Evolutionary conservation across 1,139 yeast genomes (phyloP).

Genomic region (Debaryomycetaceae sp.): DNA sequence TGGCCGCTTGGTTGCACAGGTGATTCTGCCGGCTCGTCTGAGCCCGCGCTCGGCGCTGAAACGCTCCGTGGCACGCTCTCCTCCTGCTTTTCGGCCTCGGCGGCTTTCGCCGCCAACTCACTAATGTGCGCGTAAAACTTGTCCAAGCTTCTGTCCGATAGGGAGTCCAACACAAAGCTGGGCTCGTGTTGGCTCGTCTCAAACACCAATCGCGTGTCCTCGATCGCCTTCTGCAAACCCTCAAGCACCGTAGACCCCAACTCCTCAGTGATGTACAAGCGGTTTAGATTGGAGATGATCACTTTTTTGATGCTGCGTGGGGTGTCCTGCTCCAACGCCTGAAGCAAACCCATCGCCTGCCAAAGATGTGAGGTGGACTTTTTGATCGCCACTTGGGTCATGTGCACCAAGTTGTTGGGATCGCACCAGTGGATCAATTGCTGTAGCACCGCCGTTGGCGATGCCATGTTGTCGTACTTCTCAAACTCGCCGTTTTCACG

Average conservation of each 20-base stretch:
- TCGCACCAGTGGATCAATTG: slow-evolving; percentile 86
- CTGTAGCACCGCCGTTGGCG: slow-evolving; percentile 62
- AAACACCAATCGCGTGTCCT: slow-evolving; percentile 27
- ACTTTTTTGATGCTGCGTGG: slow-evolving; percentile 53
- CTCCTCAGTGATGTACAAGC: slow-evolving; percentile 34
- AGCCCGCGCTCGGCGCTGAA: slow-evolving; percentile 2
- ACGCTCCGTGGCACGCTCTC: too few species aligned
- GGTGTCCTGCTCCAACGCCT: slow-evolving; percentile 46
- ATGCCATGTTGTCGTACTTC: slow-evolving; percentile 29
- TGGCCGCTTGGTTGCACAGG: slow-evolving; percentile 4
- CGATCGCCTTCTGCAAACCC: slow-evolving; percentile 31
- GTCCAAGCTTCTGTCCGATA: slow-evolving; percentile 43
- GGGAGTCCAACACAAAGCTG: slow-evolving; percentile 37
- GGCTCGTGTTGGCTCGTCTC: slow-evolving; percentile 21
- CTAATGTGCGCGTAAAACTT: slow-evolving; percentile 33
- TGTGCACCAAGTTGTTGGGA: slow-evolving; percentile 63
- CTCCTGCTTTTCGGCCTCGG: slow-evolving; percentile 19
- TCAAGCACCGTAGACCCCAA: slow-evolving; percentile 27
- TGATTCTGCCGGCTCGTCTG: slow-evolving; percentile 9
- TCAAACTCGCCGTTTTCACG: slow-evolving; percentile 26
- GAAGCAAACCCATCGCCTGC: slow-evolving; percentile 55
- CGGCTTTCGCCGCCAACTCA: slow-evolving; percentile 24
- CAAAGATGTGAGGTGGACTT: slow-evolving; percentile 51
- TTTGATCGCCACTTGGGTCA: slow-evolving; percentile 34
- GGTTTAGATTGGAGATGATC: slow-evolving; percentile 49